Conservation (phyloP, 164 flowering plant species). For the Berberis thunbergii region DNA sequence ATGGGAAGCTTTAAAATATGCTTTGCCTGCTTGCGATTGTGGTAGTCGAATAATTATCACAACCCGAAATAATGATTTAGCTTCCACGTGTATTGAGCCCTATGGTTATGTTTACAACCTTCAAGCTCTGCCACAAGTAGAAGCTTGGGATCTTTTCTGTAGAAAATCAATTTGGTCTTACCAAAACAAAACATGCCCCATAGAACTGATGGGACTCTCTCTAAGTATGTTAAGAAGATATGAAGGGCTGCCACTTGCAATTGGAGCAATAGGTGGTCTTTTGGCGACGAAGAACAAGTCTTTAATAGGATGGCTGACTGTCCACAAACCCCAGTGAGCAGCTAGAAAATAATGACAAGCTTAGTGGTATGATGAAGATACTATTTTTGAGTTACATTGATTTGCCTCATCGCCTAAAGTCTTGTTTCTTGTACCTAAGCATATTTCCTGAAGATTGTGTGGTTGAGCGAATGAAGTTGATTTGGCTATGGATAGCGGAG, state of each 20-base stretch:
- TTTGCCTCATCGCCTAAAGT: constrained; percentile 10
- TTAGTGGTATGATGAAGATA: background rate
- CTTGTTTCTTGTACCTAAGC: constrained; percentile 12
- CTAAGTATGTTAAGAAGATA: background rate
- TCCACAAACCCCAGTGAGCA: background rate
- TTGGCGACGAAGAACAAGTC: background rate
- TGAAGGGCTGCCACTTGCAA: background rate
- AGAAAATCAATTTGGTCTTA: background rate
- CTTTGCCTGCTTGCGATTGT: background rate
- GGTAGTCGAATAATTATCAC: constrained; percentile 3
- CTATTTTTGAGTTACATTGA: constrained; percentile 10
- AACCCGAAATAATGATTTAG: background rate
- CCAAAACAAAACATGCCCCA: background rate
- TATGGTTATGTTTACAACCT: background rate
- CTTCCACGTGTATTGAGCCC: background rate
- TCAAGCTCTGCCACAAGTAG: background rate
- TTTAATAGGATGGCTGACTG: background rate
- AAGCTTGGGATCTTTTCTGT: constrained; percentile 3
- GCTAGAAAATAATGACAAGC: too few species aligned
- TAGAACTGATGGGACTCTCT: background rate
- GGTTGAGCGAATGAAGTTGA: constrained; percentile 1
- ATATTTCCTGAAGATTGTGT: constrained; percentile 14
- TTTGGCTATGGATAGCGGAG: constrained; percentile 14
- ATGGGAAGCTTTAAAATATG: background rate
- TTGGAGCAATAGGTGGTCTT: constrained; percentile 2